Evolutionary conservation across 352 stramenopile genomes (phyloP).

Genomic region (Globisporangium paddicum): DNA sequence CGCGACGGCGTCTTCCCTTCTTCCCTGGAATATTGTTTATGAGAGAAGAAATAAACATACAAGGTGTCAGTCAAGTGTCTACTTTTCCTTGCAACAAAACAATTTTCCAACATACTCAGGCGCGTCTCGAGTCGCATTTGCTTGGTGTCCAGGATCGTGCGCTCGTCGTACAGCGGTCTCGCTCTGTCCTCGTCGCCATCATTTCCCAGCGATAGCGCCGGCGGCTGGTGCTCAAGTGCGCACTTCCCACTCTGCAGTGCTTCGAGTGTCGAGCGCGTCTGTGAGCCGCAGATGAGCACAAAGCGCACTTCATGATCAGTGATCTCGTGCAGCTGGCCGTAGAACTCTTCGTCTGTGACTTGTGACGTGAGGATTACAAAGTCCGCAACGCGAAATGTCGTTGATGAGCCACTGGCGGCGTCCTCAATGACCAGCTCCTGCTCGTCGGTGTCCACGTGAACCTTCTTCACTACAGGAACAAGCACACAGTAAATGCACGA

Average conservation of each 20-base stretch:
- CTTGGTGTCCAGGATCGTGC: conserved; percentile 20
- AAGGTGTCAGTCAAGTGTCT: not conserved
- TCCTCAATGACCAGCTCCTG: not conserved
- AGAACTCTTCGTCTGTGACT: conserved; percentile 56
- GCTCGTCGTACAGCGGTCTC: conserved; percentile 17
- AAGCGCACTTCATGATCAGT: conserved; percentile 30
- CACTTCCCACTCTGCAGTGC: conserved; percentile 38
- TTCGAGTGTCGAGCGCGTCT: conserved; percentile 22
- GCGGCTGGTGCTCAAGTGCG: conserved; percentile 25
- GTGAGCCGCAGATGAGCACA: conserved; percentile 47
- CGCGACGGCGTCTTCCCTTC: conserved; percentile 31
- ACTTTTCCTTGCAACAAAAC: not conserved
- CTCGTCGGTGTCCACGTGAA: not conserved
- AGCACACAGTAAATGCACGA: not conserved
- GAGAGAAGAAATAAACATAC: not conserved
- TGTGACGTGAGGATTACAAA: conserved; percentile 44
- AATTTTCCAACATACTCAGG: conserved; percentile 6
- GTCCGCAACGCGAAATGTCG: conserved; percentile 42
- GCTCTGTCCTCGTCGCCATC: not conserved
- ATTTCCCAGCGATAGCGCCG: not conserved
- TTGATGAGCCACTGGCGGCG: not conserved
- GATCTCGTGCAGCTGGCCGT: conserved; percentile 45
- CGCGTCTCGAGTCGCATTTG: conserved; percentile 5
- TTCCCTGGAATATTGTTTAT: conserved; percentile 1
- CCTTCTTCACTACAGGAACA: not conserved